These are phyloP conservation scores for Tricholomella constricta DNA, from an alignment of 768 basidiomycete genomes.

Conservation along the genomic window DNA sequence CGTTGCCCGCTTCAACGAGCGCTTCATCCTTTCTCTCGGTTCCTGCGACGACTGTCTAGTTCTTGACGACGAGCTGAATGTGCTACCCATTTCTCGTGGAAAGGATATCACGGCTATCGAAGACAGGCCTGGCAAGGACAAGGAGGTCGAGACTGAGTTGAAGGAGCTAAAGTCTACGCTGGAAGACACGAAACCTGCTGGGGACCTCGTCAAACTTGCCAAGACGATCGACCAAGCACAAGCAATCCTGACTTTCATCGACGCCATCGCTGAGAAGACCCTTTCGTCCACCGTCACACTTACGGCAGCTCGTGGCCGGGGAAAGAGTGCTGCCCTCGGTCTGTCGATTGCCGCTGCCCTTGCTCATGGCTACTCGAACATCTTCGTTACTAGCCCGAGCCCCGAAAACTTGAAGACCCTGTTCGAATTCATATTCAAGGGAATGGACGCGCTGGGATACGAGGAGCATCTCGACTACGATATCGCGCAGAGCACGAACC, in stretches of 20 bases:
- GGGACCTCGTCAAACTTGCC: conserved; percentile 86
- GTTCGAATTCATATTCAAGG: conserved; percentile 98
- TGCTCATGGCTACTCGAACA: conserved; percentile 93
- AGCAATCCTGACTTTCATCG: conserved; percentile 91
- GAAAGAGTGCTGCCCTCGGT: conserved; percentile 96
- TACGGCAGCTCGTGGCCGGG: conserved; percentile 92
- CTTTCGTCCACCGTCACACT: conserved; percentile 93
- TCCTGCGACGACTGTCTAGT: conserved; percentile 92
- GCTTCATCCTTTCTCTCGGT: conserved; percentile 96
- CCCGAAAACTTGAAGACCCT: conserved; percentile 97
- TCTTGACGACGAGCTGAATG: conserved; percentile 97
- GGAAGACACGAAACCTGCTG: conserved; percentile 81
- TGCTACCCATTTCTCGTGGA: conserved; percentile 91
- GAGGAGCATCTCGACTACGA: conserved; percentile 99
- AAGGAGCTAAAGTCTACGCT: conserved; percentile 77
- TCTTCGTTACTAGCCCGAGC: conserved; percentile 96
- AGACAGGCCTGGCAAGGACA: conserved; percentile 37
- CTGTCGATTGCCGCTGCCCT: conserved; percentile 92
- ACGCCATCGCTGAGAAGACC: conserved; percentile 91
- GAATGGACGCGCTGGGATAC: conserved; percentile 90
- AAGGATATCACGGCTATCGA: conserved; percentile 84
- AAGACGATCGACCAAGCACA: conserved; percentile 95
- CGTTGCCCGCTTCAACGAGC: conserved; percentile 96
- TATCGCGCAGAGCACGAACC: conserved; percentile 91
- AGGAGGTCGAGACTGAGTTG: conserved; percentile 61